Evolutionary conservation across 192 early-diverging fungal species (phyloP).

Genomic region (Gryganskiella cystojenkinii): DNA sequence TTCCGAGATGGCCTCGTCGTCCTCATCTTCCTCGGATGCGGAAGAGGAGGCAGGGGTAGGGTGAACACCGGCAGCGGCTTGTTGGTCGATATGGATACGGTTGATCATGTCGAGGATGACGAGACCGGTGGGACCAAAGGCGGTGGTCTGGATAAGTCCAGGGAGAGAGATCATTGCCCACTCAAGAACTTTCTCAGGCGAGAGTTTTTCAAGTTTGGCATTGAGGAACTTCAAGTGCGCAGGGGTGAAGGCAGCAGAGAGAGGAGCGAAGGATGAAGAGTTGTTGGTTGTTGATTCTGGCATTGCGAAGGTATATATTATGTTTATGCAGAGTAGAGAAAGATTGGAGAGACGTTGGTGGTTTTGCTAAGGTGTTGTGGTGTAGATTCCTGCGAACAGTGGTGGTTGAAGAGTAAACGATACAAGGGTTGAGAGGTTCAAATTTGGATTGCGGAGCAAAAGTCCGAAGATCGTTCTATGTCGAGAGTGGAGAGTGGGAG

Average conservation of each 20-base stretch:
- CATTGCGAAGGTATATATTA: slow-evolving; percentile 17
- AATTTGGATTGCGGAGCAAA: not conserved
- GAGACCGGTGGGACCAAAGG: slow-evolving; percentile 93
- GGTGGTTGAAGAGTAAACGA: not conserved
- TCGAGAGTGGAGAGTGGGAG: no score
- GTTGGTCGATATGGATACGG: slow-evolving; percentile 69
- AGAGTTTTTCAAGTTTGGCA: slow-evolving; percentile 71
- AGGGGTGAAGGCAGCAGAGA: slow-evolving; percentile 55
- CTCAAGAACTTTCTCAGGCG: slow-evolving; percentile 83
- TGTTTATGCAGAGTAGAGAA: not conserved
- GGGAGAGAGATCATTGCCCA: slow-evolving; percentile 89
- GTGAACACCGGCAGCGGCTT: slow-evolving; percentile 49
- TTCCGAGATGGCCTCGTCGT: slow-evolving; percentile 27
- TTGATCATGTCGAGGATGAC: slow-evolving; percentile 89
- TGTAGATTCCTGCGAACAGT: not conserved
- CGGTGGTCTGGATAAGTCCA: slow-evolving; percentile 91
- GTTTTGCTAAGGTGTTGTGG: not conserved
- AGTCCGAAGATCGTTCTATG: no score
- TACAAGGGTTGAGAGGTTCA: no score
- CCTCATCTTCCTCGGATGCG: slow-evolving; percentile 43
- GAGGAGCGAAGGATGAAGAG: not conserved
- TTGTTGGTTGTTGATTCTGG: slow-evolving; percentile 36
- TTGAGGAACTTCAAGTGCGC: slow-evolving; percentile 82
- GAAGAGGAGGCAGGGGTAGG: slow-evolving; percentile 45
- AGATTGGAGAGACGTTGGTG: not conserved